Base-by-base conservation (phyloP, 1,284 basidiomycete species). In the Meira miltonrushii region DNA sequence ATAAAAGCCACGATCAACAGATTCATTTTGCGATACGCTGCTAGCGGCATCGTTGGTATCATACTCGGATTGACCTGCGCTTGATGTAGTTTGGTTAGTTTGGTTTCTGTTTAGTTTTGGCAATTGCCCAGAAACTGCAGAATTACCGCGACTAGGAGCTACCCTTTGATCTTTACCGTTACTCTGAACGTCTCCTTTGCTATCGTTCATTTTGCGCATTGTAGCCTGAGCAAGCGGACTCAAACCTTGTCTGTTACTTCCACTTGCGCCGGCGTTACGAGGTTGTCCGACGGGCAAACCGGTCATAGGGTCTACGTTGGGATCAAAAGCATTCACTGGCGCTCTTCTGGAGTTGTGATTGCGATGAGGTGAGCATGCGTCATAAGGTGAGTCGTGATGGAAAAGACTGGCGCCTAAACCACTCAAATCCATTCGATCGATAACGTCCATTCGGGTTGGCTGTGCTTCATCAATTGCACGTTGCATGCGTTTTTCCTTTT, bases 331-430 rank as follows among this genome's bases (percentile, higher is more conserved):
- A 19, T 62, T 60, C 33, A 77, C 72, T 23, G 75, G 75, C 7
- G 75, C 74, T 2, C 62, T 59, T 39, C 64, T 25, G 8, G 57
- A 51, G 38, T 55, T 65, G 37, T 60, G 59, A 67, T 77, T 77
- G 59, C 62, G 60, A 60, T 75, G 74, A 10, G 74, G 73, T 0
- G 71, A 62, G 59, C 72, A 74, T 8, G 75, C 75, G 47, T 77
- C 75, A 58, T 77, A 77, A 0, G 75, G 75, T 49, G 73, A 75
- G 58, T 77, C 75, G 57, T 77, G 75, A 58, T 77, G 75, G 61
- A 77, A 77, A 62, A 77, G 69, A 33, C 66, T 66, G 10, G 73
- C 75, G 39, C 68, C 64, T 49, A 77, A 62, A 13, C 73, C 75
- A 13, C 67, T 69, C 25, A 72, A 60, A 53, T 77, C 75, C 39